Conservation (phyloP, 306 rosid species). For the Fragaria ananassa region DNA sequence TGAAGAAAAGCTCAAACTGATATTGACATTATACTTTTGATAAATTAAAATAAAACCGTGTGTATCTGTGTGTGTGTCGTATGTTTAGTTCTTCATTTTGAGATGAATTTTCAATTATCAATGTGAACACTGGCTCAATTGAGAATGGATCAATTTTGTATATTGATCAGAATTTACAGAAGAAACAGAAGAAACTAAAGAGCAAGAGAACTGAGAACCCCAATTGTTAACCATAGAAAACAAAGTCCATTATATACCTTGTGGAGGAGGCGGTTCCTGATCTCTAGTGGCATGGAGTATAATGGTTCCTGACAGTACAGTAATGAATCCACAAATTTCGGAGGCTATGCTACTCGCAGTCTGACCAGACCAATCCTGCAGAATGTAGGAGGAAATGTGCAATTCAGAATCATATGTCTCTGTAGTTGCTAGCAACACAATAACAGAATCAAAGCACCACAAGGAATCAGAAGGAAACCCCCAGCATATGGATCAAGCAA, state of each 20-base stretch:
- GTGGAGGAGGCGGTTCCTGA: slow-evolving; percentile 57
- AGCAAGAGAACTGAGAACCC: background rate
- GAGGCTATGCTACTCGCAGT: slow-evolving; percentile 69
- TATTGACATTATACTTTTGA: background rate
- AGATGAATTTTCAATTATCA: background rate
- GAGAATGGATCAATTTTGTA: background rate
- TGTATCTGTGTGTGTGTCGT: background rate
- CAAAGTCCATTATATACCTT: slow-evolving; percentile 42
- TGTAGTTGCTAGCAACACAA: background rate
- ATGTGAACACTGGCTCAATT: background rate
- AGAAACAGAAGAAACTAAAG: background rate
- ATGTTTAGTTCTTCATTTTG: background rate
- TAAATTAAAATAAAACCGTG: background rate
- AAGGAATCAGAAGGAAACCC: slow-evolving; percentile 1
- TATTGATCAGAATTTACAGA: background rate
- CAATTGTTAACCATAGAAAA: background rate
- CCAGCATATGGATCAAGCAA: slow-evolving; percentile 13
- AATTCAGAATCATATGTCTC: background rate
- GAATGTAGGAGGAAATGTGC: slow-evolving; percentile 18
- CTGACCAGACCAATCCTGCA: slow-evolving; percentile 97
- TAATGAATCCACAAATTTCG: slow-evolving; percentile 89
- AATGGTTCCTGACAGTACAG: slow-evolving; percentile 86
- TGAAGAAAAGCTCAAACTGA: background rate
- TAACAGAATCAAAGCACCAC: background rate
- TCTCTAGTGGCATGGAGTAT: slow-evolving; percentile 82